These are phyloP conservation scores for Vairimorpha necatrix DNA, from an alignment of 371 early-diverging fungal genomes.

Conservation along the genomic window DNA sequence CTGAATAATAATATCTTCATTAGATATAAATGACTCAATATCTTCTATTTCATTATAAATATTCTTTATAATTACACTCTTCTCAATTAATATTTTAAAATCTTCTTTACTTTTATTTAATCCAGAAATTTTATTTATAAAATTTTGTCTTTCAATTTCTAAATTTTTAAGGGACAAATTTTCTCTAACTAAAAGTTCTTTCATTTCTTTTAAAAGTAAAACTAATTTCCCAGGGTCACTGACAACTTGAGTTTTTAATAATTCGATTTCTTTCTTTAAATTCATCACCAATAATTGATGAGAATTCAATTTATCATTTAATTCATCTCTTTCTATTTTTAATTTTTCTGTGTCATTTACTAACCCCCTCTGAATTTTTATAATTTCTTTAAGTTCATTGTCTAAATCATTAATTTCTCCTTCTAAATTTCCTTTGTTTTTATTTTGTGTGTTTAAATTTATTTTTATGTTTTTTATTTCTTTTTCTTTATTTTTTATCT, in stretches of 20 bases:
- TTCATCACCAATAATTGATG: slow-evolving; percentile 45
- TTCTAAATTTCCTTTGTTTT: slow-evolving; percentile 23
- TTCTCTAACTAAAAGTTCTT: slow-evolving; percentile 40
- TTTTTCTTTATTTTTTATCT: slow-evolving; percentile 15
- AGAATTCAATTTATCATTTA: slow-evolving; percentile 46
- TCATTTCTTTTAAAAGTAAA: slow-evolving; percentile 57
- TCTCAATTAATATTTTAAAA: slow-evolving; percentile 20
- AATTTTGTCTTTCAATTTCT: slow-evolving; percentile 15
- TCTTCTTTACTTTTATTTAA: slow-evolving; percentile 9
- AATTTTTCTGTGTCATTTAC: slow-evolving; percentile 32
- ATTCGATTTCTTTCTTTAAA: slow-evolving; percentile 50
- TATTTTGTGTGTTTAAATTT: slow-evolving; percentile 18
- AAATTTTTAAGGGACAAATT: slow-evolving; percentile 19
- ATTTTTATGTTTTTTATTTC: slow-evolving; percentile 20
- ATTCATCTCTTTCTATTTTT: slow-evolving; percentile 40
- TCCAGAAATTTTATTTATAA: slow-evolving; percentile 3
- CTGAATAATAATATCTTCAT: slow-evolving; percentile 42
- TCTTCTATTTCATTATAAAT: slow-evolving; percentile 17
- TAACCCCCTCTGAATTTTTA: slow-evolving; percentile 36
- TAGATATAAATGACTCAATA: slow-evolving; percentile 35
- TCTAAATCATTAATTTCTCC: slow-evolving; percentile 42
- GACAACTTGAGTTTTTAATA: slow-evolving; percentile 54
- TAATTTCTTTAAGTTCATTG: slow-evolving; percentile 45
- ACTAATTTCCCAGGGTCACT: slow-evolving; percentile 55
- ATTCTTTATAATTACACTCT: slow-evolving; percentile 3